Conservation (phyloP, 352 stramenopile species). For the Globisporangium emineosum region DNA sequence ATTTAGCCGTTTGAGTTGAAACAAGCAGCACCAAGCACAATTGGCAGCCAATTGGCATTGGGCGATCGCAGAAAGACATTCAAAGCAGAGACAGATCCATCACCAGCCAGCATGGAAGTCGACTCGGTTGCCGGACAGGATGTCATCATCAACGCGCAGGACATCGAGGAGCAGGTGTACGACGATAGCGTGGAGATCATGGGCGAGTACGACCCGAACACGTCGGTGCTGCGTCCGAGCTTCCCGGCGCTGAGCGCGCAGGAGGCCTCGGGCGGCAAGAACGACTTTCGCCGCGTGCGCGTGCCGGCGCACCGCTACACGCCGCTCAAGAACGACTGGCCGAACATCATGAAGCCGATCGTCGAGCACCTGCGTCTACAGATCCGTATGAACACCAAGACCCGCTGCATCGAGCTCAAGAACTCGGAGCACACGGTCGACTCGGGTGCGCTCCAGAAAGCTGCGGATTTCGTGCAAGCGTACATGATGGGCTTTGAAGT, state of each 20-base stretch:
- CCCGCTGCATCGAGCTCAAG: constrained; percentile 97
- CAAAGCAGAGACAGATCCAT: neutral
- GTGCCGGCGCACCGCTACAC: constrained; percentile 97
- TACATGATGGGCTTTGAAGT: constrained; percentile 99
- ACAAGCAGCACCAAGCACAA: neutral
- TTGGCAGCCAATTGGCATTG: constrained; percentile 8
- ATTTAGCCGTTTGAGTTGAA: constrained; percentile 22
- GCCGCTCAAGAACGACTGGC: constrained; percentile 98
- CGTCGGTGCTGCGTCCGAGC: constrained; percentile 41
- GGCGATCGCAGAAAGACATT: constrained; percentile 3
- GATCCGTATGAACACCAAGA: constrained; percentile 99
- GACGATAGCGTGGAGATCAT: constrained; percentile 62
- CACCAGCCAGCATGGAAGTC: constrained; percentile 54
- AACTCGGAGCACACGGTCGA: constrained; percentile 94
- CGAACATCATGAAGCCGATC: constrained; percentile 98
- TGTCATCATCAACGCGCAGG: constrained; percentile 51
- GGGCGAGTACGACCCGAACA: constrained; percentile 27
- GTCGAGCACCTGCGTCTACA: constrained; percentile 98
- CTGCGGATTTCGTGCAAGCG: constrained; percentile 96
- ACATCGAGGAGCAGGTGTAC: constrained; percentile 47
- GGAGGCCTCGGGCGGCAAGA: constrained; percentile 79
- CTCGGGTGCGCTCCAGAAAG: constrained; percentile 95
- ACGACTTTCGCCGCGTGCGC: constrained; percentile 95
- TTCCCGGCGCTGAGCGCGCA: constrained; percentile 82
- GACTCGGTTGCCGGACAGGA: constrained; percentile 61